Evolutionary conservation across 768 basidiomycete species (phyloP).

Genomic region (Pisolithus orientalis): DNA sequence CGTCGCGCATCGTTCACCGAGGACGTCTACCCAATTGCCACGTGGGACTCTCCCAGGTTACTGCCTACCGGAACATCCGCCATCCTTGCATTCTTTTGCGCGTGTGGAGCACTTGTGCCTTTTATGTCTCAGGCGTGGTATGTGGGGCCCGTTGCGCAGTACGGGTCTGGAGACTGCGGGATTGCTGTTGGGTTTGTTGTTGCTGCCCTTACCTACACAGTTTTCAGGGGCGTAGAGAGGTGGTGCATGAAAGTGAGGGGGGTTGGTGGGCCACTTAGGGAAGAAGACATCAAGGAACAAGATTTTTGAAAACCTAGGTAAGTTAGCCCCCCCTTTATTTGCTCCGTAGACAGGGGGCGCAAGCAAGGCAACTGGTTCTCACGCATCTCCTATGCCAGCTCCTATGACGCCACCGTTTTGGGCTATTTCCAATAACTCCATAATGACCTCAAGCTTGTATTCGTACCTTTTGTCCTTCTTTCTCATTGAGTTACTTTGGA

Average conservation of each 20-base stretch:
- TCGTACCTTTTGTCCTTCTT: neutral
- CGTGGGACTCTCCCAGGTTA: conserved; percentile 29
- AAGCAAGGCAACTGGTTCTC: too few species aligned
- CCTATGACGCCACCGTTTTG: too few species aligned
- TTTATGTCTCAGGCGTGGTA: conserved; percentile 52
- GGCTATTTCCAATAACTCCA: too few species aligned
- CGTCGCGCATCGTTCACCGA: conserved; percentile 29
- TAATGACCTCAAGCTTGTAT: too few species aligned
- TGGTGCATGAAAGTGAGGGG: conserved; percentile 4
- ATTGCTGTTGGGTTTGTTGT: conserved; percentile 35
- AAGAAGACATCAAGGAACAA: conserved; percentile 4
- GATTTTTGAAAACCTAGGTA: too few species aligned
- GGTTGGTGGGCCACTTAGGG: neutral
- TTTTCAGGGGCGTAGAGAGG: conserved; percentile 25
- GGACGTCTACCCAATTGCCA: conserved; percentile 28
- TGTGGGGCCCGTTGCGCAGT: conserved; percentile 40
- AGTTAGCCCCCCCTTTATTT: neutral
- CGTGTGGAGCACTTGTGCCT: conserved; percentile 34
- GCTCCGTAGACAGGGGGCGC: neutral
- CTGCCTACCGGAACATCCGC: conserved; percentile 41
- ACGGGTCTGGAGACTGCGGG: conserved; percentile 43
- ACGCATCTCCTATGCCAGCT: too few species aligned
- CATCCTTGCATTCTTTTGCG: conserved; percentile 33
- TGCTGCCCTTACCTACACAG: conserved; percentile 25
- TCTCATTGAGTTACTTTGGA: neutral